These are phyloP conservation scores for Sechiopsis laciniata DNA, from an alignment of 306 rosid genomes.

Conservation along the genomic window DNA sequence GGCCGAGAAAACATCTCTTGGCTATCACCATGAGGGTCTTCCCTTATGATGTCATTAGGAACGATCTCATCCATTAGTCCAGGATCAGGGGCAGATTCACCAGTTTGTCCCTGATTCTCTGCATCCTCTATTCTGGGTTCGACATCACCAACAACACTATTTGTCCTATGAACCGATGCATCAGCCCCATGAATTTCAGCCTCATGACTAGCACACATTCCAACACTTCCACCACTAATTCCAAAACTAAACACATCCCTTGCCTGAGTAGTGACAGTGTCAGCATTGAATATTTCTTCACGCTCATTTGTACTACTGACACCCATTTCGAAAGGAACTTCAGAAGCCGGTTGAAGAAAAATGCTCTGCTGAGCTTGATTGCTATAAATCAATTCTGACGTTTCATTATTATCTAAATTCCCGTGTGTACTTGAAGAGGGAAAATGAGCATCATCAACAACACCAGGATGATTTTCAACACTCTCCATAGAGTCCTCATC, in stretches of 20 bases:
- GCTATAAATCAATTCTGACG: conserved; percentile 82
- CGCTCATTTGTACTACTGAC: conserved; percentile 88
- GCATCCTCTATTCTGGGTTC: conserved; percentile 87
- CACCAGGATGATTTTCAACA: conserved; percentile 88
- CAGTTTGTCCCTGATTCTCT: conserved; percentile 96
- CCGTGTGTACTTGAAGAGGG: conserved; percentile 89
- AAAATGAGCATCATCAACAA: conserved; percentile 81
- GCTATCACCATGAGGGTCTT: conserved; percentile 87
- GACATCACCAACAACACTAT: conserved; percentile 91
- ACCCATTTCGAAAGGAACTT: conserved; percentile 74
- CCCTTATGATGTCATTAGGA: conserved; percentile 75
- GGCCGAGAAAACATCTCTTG: conserved; percentile 90
- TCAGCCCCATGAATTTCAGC: conserved; percentile 97
- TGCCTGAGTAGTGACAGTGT: conserved; percentile 79
- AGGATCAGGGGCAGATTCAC: conserved; percentile 85
- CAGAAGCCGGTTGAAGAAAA: conserved; percentile 66
- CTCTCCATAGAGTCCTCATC: conserved; percentile 95
- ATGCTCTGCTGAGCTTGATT: conserved; percentile 87
- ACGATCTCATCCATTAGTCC: conserved; percentile 91
- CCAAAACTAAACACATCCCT: conserved; percentile 92
- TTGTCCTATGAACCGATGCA: conserved; percentile 82
- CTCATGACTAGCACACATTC: conserved; percentile 99
- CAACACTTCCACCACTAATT: conserved; percentile 95
- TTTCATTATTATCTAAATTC: conserved; percentile 80
- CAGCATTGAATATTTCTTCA: conserved; percentile 86